These are phyloP conservation scores for Kwoniella dendrophila DNA, from an alignment of 768 basidiomycete genomes.

Conservation along the genomic window DNA sequence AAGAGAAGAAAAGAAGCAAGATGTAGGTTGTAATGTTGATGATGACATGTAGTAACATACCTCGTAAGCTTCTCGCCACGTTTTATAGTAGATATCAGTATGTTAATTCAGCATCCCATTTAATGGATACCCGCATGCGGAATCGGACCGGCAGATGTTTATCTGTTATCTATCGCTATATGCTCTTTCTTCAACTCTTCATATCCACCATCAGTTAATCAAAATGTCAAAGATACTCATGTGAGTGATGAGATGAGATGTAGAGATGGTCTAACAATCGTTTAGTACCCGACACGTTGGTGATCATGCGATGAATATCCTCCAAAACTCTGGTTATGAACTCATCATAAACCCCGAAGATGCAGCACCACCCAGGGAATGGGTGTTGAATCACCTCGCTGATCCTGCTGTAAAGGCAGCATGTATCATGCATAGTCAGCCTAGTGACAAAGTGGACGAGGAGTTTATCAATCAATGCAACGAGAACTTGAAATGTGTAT, in stretches of 20 bases:
- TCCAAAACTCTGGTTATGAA: slow-evolving; percentile 53
- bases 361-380: slow-evolving; percentile 57
- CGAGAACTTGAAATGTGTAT: slow-evolving; percentile 69
- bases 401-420: slow-evolving; percentile 28
- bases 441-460: slow-evolving; percentile 64
- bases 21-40: background rate
- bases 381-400: slow-evolving; percentile 34
- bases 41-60: too few species aligned
- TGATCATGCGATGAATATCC: slow-evolving; percentile 42
- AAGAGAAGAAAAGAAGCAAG: background rate
- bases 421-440: slow-evolving; percentile 31
- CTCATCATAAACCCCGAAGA: slow-evolving; percentile 56
- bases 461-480: slow-evolving; percentile 68
- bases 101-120: too few species aligned
- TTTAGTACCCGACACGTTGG: slow-evolving; percentile 47
- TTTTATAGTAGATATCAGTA: too few species aligned
- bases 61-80: too few species aligned
- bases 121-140: too few species aligned
- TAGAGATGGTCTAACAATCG: background rate
- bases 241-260: slow-evolving; percentile 1
- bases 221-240: slow-evolving; percentile 31
- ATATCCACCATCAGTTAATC: background rate
- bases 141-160: too few species aligned
- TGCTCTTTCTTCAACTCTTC: background rate
- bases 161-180: background rate